Evolutionary conservation across 1,284 basidiomycete species (phyloP).

Genomic region (Rhodotorula sp.): DNA sequence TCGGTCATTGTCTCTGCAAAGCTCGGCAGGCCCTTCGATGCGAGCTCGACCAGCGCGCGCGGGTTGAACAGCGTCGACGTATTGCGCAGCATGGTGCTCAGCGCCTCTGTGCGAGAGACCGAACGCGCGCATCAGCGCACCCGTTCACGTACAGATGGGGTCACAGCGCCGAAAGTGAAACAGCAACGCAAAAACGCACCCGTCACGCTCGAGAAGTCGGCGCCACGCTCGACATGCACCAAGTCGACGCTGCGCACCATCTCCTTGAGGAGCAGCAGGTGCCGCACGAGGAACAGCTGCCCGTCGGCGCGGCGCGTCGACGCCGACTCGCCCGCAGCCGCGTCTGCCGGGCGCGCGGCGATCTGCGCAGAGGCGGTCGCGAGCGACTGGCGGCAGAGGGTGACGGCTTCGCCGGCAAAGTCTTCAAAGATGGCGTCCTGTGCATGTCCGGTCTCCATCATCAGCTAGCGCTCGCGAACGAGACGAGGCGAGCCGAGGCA

Average conservation of each 20-base stretch:
- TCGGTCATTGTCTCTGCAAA: conserved; percentile 48
- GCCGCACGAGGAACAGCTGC: conserved; percentile 79
- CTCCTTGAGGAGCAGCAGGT: conserved; percentile 88
- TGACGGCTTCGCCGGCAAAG: conserved; percentile 85
- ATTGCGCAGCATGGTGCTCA: conserved; percentile 37
- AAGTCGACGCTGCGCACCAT: conserved; percentile 74
- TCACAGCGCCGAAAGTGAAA: background rate
- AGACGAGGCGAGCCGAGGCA: background rate
- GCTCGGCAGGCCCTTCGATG: conserved; percentile 40
- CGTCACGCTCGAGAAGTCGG: conserved; percentile 54
- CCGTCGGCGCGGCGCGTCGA: conserved; percentile 59
- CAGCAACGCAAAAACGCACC: conserved; percentile 47
- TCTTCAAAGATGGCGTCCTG: conserved; percentile 89
- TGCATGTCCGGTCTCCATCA: background rate
- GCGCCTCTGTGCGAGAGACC: conserved; percentile 34
- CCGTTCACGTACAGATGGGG: too few relatives aligned
- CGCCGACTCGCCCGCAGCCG: background rate
- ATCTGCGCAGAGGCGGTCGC: conserved; percentile 68
- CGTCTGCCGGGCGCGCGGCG: conserved; percentile 54
- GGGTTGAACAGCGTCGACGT: conserved; percentile 38
- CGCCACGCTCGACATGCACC: conserved; percentile 52
- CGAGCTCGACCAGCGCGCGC: conserved; percentile 33
- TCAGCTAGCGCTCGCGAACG: too few relatives aligned
- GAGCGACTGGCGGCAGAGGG: conserved; percentile 75
- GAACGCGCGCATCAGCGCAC: background rate